A percentile compares a stretch with the other conserved stretches of the same genome.
Evolutionary conservation across 305 asterid species (phyloP).

Genomic region (Striga hermonthica): DNA sequence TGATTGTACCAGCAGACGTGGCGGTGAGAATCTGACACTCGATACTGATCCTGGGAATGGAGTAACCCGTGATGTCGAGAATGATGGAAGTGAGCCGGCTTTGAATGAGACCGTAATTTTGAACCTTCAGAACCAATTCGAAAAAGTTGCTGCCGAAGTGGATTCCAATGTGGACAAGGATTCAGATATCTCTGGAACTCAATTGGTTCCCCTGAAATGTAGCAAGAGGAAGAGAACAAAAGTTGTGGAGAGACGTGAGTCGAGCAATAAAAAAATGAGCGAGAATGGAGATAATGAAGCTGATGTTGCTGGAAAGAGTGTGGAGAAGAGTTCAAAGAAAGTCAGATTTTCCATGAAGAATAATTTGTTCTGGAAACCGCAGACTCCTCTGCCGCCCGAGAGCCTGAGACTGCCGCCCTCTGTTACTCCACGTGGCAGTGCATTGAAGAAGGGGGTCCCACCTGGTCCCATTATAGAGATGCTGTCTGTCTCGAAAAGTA

Average conservation of each 20-base stretch:
- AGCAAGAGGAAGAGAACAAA: conserved; percentile 58
- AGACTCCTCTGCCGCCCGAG: conserved; percentile 89
- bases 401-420: conserved; percentile 87
- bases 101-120: conserved; percentile 57
- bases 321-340: conserved; percentile 60
- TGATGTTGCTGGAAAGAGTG: conserved; percentile 43
- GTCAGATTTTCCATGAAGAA: conserved; percentile 87
- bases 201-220: conserved; percentile 37
- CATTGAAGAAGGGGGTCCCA: conserved; percentile 88
- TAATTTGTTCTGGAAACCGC: conserved; percentile 89
- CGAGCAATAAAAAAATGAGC: conserved; percentile 27
- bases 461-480: conserved; percentile 78
- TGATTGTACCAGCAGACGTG: conserved; percentile 16
- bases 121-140: conserved; percentile 86
- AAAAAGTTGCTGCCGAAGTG: conserved; percentile 73
- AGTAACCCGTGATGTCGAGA: conserved; percentile 33
- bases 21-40: conserved; percentile 29
- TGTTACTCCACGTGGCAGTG: conserved; percentile 90
- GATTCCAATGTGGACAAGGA: conserved; percentile 43
- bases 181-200: conserved; percentile 33
- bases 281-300: conserved; percentile 36
- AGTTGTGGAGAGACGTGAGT: conserved; percentile 27
- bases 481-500: conserved; percentile 32
- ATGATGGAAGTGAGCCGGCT: conserved; percentile 33
- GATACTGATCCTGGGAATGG: conserved; percentile 26